phyloP scores from a whole-genome alignment of 169 alveolate species.

The Cryptosporidium sp. region DNA sequence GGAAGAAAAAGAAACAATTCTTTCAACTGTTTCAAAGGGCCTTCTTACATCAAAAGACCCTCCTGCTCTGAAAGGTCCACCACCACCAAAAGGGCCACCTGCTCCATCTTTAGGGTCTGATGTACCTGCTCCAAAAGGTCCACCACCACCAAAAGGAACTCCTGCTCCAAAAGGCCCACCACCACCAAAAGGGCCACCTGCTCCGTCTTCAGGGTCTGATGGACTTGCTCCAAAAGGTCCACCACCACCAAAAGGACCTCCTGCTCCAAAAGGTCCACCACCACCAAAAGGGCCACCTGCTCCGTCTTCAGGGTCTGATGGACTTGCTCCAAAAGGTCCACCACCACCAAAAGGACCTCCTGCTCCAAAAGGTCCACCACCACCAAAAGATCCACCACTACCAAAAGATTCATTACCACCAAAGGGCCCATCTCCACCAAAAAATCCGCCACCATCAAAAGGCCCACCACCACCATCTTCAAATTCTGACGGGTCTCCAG shows the following conservation, averaged over 20 bases:
- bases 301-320: not conserved
- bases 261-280: not conserved
- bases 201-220: not conserved
- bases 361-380: not conserved
- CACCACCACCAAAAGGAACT: conserved; percentile 11
- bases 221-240: not conserved
- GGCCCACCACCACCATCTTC: not conserved
- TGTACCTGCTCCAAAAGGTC: conserved; percentile 3
- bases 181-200: conserved; percentile 3
- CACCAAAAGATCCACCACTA: not conserved
- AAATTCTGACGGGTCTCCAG: not conserved
- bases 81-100: not conserved
- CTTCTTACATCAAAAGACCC: not conserved
- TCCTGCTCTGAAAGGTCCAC: not conserved
- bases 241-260: not conserved
- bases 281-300: not conserved
- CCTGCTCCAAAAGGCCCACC: not conserved
- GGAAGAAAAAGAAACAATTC: not conserved
- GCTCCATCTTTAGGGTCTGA: no score
- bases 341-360: not conserved
- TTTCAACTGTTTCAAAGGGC: not conserved
- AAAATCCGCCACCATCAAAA: not conserved
- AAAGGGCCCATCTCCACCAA: not conserved
- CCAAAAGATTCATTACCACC: not conserved
- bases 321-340: not conserved